Evolutionary conservation across 148 eudicot genomes (phyloP).

Genomic region (Cornus controversa): DNA sequence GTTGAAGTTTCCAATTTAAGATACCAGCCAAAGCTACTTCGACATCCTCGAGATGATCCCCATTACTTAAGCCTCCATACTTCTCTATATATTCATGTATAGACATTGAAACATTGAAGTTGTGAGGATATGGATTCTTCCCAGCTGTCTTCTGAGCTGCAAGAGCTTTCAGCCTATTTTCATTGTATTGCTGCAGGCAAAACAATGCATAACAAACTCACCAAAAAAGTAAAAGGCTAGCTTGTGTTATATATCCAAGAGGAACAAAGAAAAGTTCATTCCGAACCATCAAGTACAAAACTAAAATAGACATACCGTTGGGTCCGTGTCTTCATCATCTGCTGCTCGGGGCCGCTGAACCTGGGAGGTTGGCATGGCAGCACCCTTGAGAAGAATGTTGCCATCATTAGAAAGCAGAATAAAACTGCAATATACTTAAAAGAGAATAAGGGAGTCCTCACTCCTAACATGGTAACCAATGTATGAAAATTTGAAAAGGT

Average conservation of each 20-base stretch:
- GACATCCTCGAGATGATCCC: constrained; percentile 69
- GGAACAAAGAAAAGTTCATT: background rate
- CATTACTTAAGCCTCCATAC: constrained; percentile 56
- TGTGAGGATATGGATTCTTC: constrained; percentile 85
- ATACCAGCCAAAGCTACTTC: constrained; percentile 75
- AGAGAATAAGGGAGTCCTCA: background rate
- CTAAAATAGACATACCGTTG: constrained; percentile 57
- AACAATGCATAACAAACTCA: background rate
- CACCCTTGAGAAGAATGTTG: constrained; percentile 35
- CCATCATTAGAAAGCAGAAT: background rate
- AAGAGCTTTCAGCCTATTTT: constrained; percentile 72
- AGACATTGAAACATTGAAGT: constrained; percentile 55
- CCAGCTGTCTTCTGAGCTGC: constrained; percentile 73
- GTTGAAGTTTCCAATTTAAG: background rate
- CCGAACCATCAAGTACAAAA: background rate
- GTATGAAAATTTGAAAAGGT: no score
- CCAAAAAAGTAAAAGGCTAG: background rate
- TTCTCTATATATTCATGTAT: constrained; percentile 55
- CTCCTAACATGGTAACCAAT: background rate
- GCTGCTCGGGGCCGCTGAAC: constrained; percentile 47
- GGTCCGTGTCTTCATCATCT: constrained; percentile 92
- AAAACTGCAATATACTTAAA: background rate
- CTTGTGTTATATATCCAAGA: background rate
- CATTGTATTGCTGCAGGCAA: constrained; percentile 76
- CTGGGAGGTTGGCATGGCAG: constrained; percentile 40